Evolutionary conservation across 169 alveolate genomes (phyloP).

Genomic region (Prorocentrum cordatum): DNA sequence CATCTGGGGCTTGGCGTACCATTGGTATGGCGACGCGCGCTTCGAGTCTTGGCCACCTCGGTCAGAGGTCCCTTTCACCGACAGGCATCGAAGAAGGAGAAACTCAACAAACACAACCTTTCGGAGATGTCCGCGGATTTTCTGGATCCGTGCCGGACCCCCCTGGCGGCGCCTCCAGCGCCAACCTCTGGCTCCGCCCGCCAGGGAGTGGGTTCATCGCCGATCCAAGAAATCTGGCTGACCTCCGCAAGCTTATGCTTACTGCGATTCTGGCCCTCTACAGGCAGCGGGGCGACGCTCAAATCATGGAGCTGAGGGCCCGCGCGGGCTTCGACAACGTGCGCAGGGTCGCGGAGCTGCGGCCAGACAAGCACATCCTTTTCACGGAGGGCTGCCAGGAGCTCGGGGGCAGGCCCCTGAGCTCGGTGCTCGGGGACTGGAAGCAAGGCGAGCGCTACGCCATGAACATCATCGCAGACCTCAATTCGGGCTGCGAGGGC

Average conservation of each 20-base stretch:
- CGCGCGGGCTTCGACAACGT: slow-evolving; percentile 55
- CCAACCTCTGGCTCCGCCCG: too few relatives aligned
- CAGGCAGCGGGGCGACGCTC: too few relatives aligned
- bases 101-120: too few relatives aligned
- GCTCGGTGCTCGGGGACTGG: slow-evolving; percentile 16
- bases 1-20: slow-evolving; percentile 44
- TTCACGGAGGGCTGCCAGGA: slow-evolving; percentile 59
- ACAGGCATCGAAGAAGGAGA: neutral
- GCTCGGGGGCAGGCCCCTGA: slow-evolving; percentile 19
- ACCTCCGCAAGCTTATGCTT: too few relatives aligned
- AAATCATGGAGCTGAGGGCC: neutral
- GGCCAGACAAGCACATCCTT: slow-evolving; percentile 15
- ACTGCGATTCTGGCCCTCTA: too few relatives aligned
- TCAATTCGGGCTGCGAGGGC: slow-evolving; percentile 14
- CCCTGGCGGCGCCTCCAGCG: too few relatives aligned
- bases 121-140: too few relatives aligned
- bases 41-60: slow-evolving; percentile 58
- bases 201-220: too few relatives aligned
- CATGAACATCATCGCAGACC: slow-evolving; percentile 34
- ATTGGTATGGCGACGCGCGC: slow-evolving; percentile 55
- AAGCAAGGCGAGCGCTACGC: slow-evolving; percentile 19
- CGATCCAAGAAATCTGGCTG: too few relatives aligned
- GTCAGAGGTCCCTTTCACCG: neutral
- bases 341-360: slow-evolving; percentile 18
- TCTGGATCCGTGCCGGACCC: too few relatives aligned